Evolutionary conservation across 1,284 basidiomycete species (phyloP).

Genomic region (Inonotus hispidus): DNA sequence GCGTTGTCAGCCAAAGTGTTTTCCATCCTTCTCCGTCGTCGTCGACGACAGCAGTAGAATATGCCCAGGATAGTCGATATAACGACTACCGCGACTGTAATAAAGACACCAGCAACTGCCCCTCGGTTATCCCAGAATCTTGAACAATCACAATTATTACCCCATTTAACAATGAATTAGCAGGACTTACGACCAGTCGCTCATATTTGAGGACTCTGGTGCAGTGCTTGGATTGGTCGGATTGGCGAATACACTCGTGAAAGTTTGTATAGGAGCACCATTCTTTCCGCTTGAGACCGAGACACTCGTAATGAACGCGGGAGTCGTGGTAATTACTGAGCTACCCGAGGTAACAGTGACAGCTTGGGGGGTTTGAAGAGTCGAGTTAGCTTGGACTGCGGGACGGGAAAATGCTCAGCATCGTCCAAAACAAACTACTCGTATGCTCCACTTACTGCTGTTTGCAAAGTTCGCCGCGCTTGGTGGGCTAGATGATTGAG

Average conservation of each 20-base stretch:
- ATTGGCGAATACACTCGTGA: slow-evolving; percentile 16
- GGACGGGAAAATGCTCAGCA: background rate
- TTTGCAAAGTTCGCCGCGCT: background rate
- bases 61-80: slow-evolving; percentile 33
- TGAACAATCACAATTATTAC: slow-evolving; percentile 1
- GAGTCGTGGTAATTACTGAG: slow-evolving; percentile 6
- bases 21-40: slow-evolving; percentile 24
- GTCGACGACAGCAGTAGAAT: slow-evolving; percentile 37
- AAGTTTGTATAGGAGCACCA: background rate
- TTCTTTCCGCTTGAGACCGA: slow-evolving; percentile 3
- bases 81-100: slow-evolving; percentile 42
- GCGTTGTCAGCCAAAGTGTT: background rate
- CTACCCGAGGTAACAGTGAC: slow-evolving; percentile 2
- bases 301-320: slow-evolving; percentile 1
- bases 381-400: background rate
- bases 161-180: background rate
- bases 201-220: background rate
- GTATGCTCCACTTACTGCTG: background rate
- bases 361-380: background rate
- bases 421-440: too few species aligned
- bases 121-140: slow-evolving; percentile 53
- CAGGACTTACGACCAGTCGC: slow-evolving; percentile 3
- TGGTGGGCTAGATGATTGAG: background rate
- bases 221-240: slow-evolving; percentile 7
- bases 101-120: slow-evolving; percentile 53